A percentile compares a stretch with the other conserved stretches of the same genome.
Conservation (phyloP, 2,329 filamentous ascomycete genomes). For the Fusarium udum region DNA sequence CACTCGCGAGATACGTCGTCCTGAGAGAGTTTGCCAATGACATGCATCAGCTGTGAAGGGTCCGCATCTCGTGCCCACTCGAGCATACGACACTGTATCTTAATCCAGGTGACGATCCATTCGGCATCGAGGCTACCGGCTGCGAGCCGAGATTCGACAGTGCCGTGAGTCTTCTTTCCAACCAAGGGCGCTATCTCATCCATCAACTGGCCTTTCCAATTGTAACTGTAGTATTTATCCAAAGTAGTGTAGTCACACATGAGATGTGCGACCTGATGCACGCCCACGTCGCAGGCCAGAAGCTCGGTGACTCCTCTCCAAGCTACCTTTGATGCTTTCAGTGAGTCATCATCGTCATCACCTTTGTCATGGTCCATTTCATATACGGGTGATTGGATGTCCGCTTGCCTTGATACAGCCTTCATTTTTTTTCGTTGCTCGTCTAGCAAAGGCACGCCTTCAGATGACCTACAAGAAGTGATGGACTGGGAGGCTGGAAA, state of each 20-base stretch:
- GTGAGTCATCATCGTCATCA: neutral
- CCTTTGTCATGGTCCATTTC: neutral
- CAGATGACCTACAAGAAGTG: neutral
- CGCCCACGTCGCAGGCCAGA: constrained; percentile 36
- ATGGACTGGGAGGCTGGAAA: neutral
- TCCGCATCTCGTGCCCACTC: constrained; percentile 42
- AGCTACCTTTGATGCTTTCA: neutral
- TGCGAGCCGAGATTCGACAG: constrained; percentile 52
- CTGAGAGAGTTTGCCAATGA: constrained; percentile 39
- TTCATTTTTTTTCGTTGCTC: neutral
- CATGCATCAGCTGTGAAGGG: constrained; percentile 44
- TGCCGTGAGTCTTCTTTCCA: neutral
- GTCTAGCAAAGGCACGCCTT: neutral
- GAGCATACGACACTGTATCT: constrained; percentile 47
- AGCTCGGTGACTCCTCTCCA: constrained; percentile 41
- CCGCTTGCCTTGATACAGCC: neutral
- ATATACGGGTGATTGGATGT: neutral
- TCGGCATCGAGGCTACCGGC: constrained; percentile 46
- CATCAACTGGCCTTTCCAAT: constrained; percentile 37
- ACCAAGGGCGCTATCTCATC: neutral
- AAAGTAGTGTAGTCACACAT: neutral
- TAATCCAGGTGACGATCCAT: constrained; percentile 49
- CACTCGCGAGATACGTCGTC: constrained; percentile 4
- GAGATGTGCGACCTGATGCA: constrained; percentile 37
- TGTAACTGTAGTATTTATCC: neutral